phyloP scores from a whole-genome alignment of 179 eudicot species.

The Spinacia oleracea region DNA sequence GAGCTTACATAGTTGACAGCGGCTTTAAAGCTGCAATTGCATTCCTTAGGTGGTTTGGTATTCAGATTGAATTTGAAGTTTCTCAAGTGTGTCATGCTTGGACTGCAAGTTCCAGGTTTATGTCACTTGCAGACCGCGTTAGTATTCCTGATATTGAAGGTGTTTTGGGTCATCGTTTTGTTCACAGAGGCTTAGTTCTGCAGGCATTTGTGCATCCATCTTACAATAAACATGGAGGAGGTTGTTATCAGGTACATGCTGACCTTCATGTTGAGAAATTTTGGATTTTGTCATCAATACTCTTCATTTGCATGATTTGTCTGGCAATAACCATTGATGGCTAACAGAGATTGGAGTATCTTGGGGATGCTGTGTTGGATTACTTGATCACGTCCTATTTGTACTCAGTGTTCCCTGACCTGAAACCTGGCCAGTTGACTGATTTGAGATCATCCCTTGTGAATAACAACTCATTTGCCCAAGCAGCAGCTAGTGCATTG shows the following conservation, averaged over 20 bases:
- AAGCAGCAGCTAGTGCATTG: slow-evolving; percentile 61
- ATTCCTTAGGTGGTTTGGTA: slow-evolving; percentile 90
- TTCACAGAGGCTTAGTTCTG: slow-evolving; percentile 71
- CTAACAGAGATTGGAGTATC: slow-evolving; percentile 88
- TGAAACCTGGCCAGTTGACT: slow-evolving; percentile 94
- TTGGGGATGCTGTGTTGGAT: slow-evolving; percentile 95
- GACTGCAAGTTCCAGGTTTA: slow-evolving; percentile 56
- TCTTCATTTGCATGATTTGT: neutral
- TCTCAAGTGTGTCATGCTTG: slow-evolving; percentile 64
- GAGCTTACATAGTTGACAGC: slow-evolving; percentile 86
- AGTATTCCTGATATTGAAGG: slow-evolving; percentile 58
- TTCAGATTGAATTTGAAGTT: slow-evolving; percentile 54
- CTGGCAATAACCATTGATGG: neutral
- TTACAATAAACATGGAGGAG: slow-evolving; percentile 66
- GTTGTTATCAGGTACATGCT: slow-evolving; percentile 84
- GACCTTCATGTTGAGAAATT: neutral
- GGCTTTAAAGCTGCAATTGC: slow-evolving; percentile 88
- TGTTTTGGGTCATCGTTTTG: slow-evolving; percentile 55
- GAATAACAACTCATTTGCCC: slow-evolving; percentile 75
- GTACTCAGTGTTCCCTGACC: slow-evolving; percentile 73
- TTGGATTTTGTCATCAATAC: neutral
- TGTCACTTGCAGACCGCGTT: slow-evolving; percentile 47
- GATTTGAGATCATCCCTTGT: slow-evolving; percentile 88
- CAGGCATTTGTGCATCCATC: slow-evolving; percentile 97
- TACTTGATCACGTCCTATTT: slow-evolving; percentile 89